Evolutionary conservation across 1,284 basidiomycete species (phyloP).

Genomic region (Trichosporon coremiiforme): DNA sequence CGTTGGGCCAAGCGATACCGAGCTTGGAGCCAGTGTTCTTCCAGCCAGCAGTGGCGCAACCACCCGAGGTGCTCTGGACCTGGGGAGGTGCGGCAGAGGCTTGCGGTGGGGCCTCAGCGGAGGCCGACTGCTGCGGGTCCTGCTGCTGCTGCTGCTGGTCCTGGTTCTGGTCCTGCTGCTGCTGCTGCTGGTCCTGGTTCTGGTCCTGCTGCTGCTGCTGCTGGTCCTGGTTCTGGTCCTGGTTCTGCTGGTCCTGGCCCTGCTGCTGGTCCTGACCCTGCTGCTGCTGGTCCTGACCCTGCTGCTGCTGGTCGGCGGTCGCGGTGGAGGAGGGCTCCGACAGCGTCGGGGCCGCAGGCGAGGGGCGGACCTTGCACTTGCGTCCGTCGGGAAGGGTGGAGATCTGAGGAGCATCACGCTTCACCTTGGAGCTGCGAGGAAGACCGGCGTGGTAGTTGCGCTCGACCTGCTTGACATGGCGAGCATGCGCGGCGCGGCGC

Average conservation of each 20-base stretch:
- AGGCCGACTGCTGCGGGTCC: neutral
- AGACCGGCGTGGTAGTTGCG: neutral
- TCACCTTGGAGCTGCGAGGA: conserved; percentile 16
- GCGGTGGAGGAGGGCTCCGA: neutral
- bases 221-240: neutral
- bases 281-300: neutral
- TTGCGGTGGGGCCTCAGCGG: neutral
- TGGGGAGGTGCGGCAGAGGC: neutral
- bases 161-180: neutral
- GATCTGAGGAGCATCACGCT: conserved; percentile 28
- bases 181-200: neutral
- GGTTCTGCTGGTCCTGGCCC: neutral
- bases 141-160: conserved; percentile 1
- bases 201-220: neutral
- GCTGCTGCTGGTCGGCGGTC: conserved; percentile 17
- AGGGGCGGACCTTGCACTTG: conserved; percentile 48
- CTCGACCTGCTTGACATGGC: conserved; percentile 8
- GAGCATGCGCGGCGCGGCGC: conserved; percentile 7
- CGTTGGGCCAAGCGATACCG: conserved; percentile 68
- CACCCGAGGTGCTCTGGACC: neutral
- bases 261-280: neutral
- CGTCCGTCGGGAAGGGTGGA: conserved; percentile 43
- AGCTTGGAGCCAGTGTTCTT: conserved; percentile 59
- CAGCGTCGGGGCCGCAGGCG: conserved; percentile 26
- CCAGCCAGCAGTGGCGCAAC: conserved; percentile 20